A percentile compares a stretch with the other conserved stretches of the same genome.
These are phyloP conservation scores for Trametes coccinea DNA, from an alignment of 768 basidiomycete genomes.

Conservation along the genomic window DNA sequence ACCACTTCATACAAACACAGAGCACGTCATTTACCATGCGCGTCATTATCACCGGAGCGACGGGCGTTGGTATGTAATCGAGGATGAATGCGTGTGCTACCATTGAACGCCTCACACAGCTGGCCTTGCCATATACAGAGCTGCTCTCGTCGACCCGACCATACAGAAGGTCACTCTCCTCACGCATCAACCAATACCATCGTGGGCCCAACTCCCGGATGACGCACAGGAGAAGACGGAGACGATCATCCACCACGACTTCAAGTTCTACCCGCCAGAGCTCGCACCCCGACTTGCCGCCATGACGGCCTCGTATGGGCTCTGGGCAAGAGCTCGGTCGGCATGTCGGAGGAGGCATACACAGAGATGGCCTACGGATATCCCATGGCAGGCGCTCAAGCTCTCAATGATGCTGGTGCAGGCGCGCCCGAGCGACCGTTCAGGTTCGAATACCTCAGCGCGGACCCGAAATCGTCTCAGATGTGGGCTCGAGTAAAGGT, in stretches of 20 bases:
- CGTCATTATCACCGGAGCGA: constrained; percentile 36
- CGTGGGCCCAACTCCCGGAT: constrained; percentile 33
- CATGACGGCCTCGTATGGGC: constrained; percentile 43
- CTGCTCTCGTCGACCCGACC: constrained; percentile 33
- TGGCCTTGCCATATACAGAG: constrained; percentile 37
- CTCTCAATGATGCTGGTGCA: constrained; percentile 33
- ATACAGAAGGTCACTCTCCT: constrained; percentile 37
- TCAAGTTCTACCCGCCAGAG: constrained; percentile 33
- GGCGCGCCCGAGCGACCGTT: constrained; percentile 33
- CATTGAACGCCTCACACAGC: constrained; percentile 23
- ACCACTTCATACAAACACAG: no score
- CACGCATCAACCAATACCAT: constrained; percentile 34
- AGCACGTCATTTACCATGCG: constrained; percentile 22
- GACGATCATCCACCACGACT: constrained; percentile 36
- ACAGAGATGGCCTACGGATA: constrained; percentile 39
- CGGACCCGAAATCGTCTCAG: constrained; percentile 33
- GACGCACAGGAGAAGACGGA: constrained; percentile 33
- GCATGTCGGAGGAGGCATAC: constrained; percentile 36
- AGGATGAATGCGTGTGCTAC: background rate
- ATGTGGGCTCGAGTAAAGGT: constrained; percentile 42
- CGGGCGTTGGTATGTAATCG: constrained; percentile 33
- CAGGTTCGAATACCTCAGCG: constrained; percentile 41
- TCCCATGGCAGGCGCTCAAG: constrained; percentile 33
- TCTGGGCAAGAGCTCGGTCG: constrained; percentile 31
- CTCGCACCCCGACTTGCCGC: constrained; percentile 32